Evolutionary conservation across 2,329 filamentous ascomycete genomes (phyloP), one percentile per base, ranked within the genome.

Genomic region (Clarireedia paspali): DNA sequence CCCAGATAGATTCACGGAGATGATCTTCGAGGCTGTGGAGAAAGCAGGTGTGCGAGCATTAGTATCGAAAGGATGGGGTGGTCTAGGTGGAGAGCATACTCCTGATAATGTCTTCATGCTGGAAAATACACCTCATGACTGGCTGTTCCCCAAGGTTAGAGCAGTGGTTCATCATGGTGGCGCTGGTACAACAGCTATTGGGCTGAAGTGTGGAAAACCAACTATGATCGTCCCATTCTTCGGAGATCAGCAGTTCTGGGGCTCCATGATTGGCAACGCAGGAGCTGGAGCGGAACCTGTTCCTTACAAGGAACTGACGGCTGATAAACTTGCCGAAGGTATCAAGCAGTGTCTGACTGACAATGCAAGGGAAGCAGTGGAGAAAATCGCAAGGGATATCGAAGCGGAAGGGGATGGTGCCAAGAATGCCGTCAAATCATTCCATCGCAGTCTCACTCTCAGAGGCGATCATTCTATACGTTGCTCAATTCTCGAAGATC

Each of bases 151-250:
- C 0, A 75, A 75, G 30, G 81, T 89, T 4, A 74, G 73, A 46
- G 84, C 82, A 0, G 85, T 85, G 3, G 81, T 90, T 1, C 87
- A 89, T 59, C 87, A 90, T 60, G 87, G 87, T n/a, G 87, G 87
- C 12, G 88, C 88, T 0, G 87, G 87, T 2, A 91, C 87, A 0
- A 88, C 86, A 0, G 87, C 87, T 1, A 87, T 87, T 47, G 85
- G 85, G 1, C 74, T 91, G 34, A 88, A 87, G 67, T 85, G 80
- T 60, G 87, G 79, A 3, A 81, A 80, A 63, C 87, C 87, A 0
- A 89, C 84, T 5, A 86, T 89, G 80, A 80, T 90, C 26, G 84
- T 91, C 2, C 87, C 87, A 0, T 91, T 91, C 71, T 91, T 91
- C 61, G 87, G 87, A 2, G 87, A 91, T 65, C 87, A 91, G 52